A percentile compares a stretch with the other conserved stretches of the same genome.
Evolutionary conservation across 192 early-diverging fungal genomes (phyloP).

Genomic region (Funneliformis mosseae): DNA sequence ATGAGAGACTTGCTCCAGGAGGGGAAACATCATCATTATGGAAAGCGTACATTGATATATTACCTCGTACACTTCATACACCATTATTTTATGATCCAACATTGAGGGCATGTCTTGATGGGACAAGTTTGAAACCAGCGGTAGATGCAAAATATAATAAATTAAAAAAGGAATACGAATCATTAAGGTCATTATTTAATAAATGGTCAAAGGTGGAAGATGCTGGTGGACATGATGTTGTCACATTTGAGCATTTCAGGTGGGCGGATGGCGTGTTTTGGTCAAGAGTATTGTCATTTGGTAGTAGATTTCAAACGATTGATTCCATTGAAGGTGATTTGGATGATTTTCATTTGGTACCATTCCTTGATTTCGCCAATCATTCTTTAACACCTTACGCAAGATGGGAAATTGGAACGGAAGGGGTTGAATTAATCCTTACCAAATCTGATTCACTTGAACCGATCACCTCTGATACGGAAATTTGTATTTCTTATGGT

Average conservation of each 20-base stretch:
- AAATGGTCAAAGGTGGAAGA: constrained; percentile 37
- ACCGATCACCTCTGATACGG: constrained; percentile 31
- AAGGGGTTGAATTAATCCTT: constrained; percentile 42
- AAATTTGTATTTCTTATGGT: constrained; percentile 70
- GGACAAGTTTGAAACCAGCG: constrained; percentile 55
- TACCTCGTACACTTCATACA: constrained; percentile 52
- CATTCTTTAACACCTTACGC: constrained; percentile 57
- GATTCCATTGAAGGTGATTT: not conserved
- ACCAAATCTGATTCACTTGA: constrained; percentile 11
- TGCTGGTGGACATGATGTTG: not conserved
- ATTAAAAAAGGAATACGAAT: constrained; percentile 52
- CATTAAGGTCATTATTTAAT: constrained; percentile 29
- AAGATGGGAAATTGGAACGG: constrained; percentile 55
- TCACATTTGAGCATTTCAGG: constrained; percentile 49
- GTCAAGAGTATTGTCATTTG: constrained; percentile 65
- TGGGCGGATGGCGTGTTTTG: constrained; percentile 76
- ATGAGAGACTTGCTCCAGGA: constrained; percentile 28
- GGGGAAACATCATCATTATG: constrained; percentile 36
- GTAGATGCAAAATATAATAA: constrained; percentile 51
- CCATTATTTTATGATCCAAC: constrained; percentile 38
- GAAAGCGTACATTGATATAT: constrained; percentile 56
- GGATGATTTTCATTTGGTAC: constrained; percentile 62
- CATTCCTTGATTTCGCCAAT: constrained; percentile 75
- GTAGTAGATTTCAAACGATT: constrained; percentile 38
- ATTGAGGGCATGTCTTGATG: constrained; percentile 48